Evolutionary conservation across 768 basidiomycete species (phyloP).

Genomic region (Amanita inopinata): DNA sequence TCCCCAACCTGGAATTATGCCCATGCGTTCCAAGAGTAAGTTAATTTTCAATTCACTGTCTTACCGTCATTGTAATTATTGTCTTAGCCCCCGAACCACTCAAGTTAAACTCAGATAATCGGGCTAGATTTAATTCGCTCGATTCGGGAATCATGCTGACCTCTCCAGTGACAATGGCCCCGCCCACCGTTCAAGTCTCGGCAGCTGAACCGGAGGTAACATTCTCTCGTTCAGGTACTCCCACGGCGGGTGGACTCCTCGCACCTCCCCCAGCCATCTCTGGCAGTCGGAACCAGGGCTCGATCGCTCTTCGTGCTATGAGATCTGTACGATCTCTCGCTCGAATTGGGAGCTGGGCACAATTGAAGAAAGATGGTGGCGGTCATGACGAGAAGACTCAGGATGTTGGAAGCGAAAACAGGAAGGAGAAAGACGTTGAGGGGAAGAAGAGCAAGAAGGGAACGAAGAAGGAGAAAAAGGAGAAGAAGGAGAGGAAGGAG

Average conservation of each 20-base stretch:
- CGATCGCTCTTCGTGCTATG: conserved; percentile 73
- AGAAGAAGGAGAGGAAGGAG: conserved; percentile 19
- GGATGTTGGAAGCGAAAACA: too few relatives aligned
- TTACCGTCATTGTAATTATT: neutral
- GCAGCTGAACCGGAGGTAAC: conserved; percentile 15
- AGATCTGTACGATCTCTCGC: conserved; percentile 66
- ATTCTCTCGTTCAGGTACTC: conserved; percentile 27
- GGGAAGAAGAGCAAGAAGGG: conserved; percentile 23
- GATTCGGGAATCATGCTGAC: conserved; percentile 28
- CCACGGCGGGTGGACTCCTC: conserved; percentile 27
- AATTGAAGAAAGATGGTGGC: conserved; percentile 23
- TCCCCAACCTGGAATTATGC: conserved; percentile 24
- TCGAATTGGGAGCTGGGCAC: conserved; percentile 60
- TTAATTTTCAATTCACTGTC: neutral
- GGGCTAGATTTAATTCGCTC: conserved; percentile 59
- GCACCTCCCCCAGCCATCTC: conserved; percentile 24
- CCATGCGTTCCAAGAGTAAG: conserved; percentile 33
- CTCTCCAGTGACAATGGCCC: conserved; percentile 23
- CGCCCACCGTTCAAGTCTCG: conserved; percentile 9
- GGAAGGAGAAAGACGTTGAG: conserved; percentile 17
- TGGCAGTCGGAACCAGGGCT: conserved; percentile 30
- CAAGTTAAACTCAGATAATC: conserved; percentile 22
- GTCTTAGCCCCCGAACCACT: conserved; percentile 38
- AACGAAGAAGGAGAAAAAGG: conserved; percentile 12
- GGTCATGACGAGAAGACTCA: conserved; percentile 8